phyloP scores from a whole-genome alignment of 352 stramenopile genomes.

The Phytophthora brassicae region DNA sequence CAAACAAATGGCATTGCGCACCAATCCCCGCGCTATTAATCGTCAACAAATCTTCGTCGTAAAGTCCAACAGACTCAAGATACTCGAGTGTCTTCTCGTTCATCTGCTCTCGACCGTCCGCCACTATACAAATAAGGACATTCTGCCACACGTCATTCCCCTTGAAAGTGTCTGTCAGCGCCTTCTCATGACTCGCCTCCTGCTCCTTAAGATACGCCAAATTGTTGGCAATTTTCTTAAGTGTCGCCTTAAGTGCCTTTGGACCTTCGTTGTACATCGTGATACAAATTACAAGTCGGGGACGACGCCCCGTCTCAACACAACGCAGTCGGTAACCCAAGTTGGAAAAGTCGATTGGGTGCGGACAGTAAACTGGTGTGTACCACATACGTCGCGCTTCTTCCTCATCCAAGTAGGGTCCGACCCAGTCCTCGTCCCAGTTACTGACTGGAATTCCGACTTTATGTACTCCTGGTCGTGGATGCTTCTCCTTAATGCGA shows the following conservation, averaged over 20 bases:
- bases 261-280: slow-evolving; percentile 86
- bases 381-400: slow-evolving; percentile 81
- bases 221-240: slow-evolving; percentile 86
- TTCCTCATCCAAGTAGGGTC: slow-evolving; percentile 69
- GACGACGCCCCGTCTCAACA: slow-evolving; percentile 70
- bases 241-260: slow-evolving; percentile 64
- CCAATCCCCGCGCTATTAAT: slow-evolving; percentile 86
- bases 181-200: slow-evolving; percentile 32
- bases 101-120: slow-evolving; percentile 74
- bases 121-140: slow-evolving; percentile 78
- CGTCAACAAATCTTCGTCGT: slow-evolving; percentile 83
- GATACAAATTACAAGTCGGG: slow-evolving; percentile 83
- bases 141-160: slow-evolving; percentile 83
- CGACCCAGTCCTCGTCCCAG: slow-evolving; percentile 80
- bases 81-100: slow-evolving; percentile 85
- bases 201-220: slow-evolving; percentile 69
- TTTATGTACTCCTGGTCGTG: slow-evolving; percentile 77
- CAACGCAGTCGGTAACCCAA: slow-evolving; percentile 74
- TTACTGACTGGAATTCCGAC: slow-evolving; percentile 67
- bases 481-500: slow-evolving; percentile 71
- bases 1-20: slow-evolving; percentile 82
- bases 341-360: slow-evolving; percentile 76
- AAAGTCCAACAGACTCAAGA: slow-evolving; percentile 67
- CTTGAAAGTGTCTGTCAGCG: slow-evolving; percentile 43
- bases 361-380: slow-evolving; percentile 74